Conservation (phyloP, 2,329 filamentous ascomycete genomes). For the Elsinoe arachidis region DNA sequence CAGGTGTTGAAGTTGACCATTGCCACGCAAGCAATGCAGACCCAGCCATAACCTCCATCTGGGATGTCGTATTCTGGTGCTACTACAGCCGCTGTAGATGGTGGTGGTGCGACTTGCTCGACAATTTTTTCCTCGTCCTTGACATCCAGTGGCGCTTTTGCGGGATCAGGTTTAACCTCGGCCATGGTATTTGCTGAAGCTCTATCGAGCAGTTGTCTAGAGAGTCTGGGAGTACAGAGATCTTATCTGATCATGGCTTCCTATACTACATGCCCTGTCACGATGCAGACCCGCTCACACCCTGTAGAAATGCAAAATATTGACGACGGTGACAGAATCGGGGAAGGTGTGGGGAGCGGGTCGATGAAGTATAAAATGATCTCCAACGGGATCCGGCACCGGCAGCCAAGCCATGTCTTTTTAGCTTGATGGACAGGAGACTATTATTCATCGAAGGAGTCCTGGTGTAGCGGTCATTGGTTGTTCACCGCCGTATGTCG, state of each 20-base stretch:
- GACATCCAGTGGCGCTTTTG: background rate
- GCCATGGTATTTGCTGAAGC: background rate
- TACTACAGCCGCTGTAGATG: background rate
- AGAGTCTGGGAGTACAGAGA: background rate
- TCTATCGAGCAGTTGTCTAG: background rate
- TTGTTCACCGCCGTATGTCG: background rate
- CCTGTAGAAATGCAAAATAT: background rate
- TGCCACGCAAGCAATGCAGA: slow-evolving; percentile 23
- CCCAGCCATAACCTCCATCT: slow-evolving; percentile 33
- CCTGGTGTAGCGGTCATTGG: background rate
- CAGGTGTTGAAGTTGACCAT: slow-evolving; percentile 27
- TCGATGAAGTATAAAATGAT: slow-evolving; percentile 11
- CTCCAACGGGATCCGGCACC: slow-evolving; percentile 10
- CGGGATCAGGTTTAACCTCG: background rate
- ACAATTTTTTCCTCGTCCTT: slow-evolving; percentile 1
- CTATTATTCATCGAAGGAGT: background rate
- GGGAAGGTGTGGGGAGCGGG: slow-evolving; percentile 7
- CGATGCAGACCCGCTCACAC: background rate
- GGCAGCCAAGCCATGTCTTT: slow-evolving; percentile 5
- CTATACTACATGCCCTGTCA: background rate
- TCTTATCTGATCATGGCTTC: slow-evolving; percentile 5
- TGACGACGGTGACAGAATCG: slow-evolving; percentile 4
- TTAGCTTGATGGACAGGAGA: background rate
- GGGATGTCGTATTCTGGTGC: slow-evolving; percentile 17
- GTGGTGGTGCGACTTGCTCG: slow-evolving; percentile 9